Base-by-base conservation (phyloP, 1,139 yeast genomes). In the Spencermartinsiella ligniputridi region DNA sequence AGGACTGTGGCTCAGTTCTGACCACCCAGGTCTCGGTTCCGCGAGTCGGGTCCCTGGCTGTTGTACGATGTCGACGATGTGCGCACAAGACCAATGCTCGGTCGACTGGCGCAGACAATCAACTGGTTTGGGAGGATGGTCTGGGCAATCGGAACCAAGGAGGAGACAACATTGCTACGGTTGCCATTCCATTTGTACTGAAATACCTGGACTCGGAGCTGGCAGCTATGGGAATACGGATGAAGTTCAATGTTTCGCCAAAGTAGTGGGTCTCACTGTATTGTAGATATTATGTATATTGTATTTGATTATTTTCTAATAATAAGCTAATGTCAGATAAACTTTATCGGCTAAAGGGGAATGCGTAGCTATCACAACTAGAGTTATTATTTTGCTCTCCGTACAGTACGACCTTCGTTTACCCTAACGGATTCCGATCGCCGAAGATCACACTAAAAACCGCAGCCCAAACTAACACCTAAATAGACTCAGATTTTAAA, bases 201-300 rank as follows among this genome's bases (percentile, higher is more conserved):
- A 85, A 90, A 65, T 94, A 92, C 64, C 75, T 94, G 65, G 97
- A 92, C 61, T 87, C 96, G 25, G 99, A 94, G 67, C 76, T 94
- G 57, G 81, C 95, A 13, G 98, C 98, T 17, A 94, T 94, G 98
- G 98, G 98, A 69, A 90, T 94, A 57, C 83, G 84, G 67, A 76
- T 92, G 84, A 80, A 83, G 53, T 88, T 86, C 69, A 84, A 86
- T 59, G 92, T 88, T 44, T 79, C 75, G 48, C 67, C 66, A 29
- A 29, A 18, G n/a, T 40, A 40, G 35, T 24, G 36, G 11, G 21
- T n/a, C n/a, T n/a, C n/a, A n/a, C n/a, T n/a, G n/a, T n/a, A n/a
- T n/a, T n/a, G n/a, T n/a, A n/a, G n/a, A n/a, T n/a, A n/a, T n/a
- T n/a, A n/a, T n/a, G n/a, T n/a, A n/a, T n/a, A n/a, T n/a, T n/a